phyloP scores from a whole-genome alignment of 371 early-diverging fungal genomes.

The Actinomucor elegans region DNA sequence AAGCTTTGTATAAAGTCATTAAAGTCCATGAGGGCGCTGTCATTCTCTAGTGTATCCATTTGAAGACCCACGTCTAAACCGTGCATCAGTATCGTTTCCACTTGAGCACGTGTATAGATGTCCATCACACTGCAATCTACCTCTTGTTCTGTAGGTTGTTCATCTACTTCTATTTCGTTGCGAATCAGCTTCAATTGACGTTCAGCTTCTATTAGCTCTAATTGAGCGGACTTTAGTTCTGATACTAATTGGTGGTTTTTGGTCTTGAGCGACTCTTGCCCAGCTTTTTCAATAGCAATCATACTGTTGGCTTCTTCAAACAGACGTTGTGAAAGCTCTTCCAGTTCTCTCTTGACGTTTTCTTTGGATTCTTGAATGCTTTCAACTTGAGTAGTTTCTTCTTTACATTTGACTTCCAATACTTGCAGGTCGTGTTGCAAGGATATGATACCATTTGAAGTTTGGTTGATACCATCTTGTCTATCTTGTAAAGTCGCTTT shows the following conservation, averaged over 20 bases:
- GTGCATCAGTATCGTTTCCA: conserved; percentile 19
- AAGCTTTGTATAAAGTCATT: conserved; percentile 67
- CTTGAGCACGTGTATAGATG: conserved; percentile 22
- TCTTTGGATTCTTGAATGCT: conserved; percentile 64
- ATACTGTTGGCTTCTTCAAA: conserved; percentile 90
- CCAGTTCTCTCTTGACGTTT: conserved; percentile 71
- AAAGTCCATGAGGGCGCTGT: conserved; percentile 69
- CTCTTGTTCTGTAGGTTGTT: neutral
- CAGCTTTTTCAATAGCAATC: conserved; percentile 77
- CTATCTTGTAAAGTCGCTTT: neutral
- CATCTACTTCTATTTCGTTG: conserved; percentile 14
- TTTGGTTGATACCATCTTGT: conserved; percentile 1
- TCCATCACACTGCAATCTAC: conserved; percentile 4
- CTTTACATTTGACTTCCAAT: conserved; percentile 27
- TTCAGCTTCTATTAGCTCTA: conserved; percentile 56
- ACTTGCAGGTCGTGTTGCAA: conserved; percentile 21
- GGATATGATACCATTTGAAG: conserved; percentile 5
- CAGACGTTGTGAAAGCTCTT: conserved; percentile 78
- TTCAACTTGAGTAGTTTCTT: conserved; percentile 61
- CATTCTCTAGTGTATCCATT: conserved; percentile 44
- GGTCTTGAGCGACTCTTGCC: conserved; percentile 37
- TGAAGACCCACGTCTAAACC: conserved; percentile 2
- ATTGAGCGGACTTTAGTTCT: conserved; percentile 35
- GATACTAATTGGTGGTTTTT: conserved; percentile 24
- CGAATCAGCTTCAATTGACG: conserved; percentile 63